Evolutionary conservation across 805 yeast species (phyloP), one percentile per base, ranked within the genome.

Genomic region (Saccharomycopsis schoenii): DNA sequence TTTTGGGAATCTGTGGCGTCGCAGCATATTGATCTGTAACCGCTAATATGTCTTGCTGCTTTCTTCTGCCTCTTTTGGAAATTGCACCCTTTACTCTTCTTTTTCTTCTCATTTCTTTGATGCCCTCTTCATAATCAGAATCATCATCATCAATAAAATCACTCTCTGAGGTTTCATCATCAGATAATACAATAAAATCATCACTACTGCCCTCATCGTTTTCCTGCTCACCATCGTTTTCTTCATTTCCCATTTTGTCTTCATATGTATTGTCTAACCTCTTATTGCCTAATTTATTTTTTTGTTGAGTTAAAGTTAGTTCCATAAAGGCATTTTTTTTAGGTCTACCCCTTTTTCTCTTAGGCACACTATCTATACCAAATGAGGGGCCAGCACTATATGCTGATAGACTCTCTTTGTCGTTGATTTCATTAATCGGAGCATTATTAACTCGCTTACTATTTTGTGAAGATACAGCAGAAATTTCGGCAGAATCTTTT

Each of bases 261-360:
- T 4, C 34, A 6, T 6, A 6, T 29, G 24, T 42, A n/a, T n/a
- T 6, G 4, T 15, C 25, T 42, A 17, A 42, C 9, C 1, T 42
- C 17, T 42, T n/a, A n/a, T 10, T 15, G 15, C 6, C 51, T 65
- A 67, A 72, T 65, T 57, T 67, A 71, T 24, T 67, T 61, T 65
- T 68, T 71, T 6, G 74, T 73, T 8, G 70, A 69, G 56, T 65
- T 71, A 42, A 67, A 64, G 50, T 67, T 62, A 66, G 58, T 66
- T 68, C 59, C 67, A 60, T 55, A 68, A 67, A 15, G 70, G 66
- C 62, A 67, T 66, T 66, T 67, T 65, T 68, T 70, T 12, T 71
- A 70, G 61, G 67, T 71, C 61, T 37, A 37, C 41, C 41, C 10
- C 41, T 37, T 9, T 37, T 37, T 9, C 41, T 37, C 41, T 37